A percentile compares a stretch with the other conserved stretches of the same genome.
These are phyloP conservation scores for Albugo candida DNA, from an alignment of 352 stramenopile genomes.

Conservation along the genomic window DNA sequence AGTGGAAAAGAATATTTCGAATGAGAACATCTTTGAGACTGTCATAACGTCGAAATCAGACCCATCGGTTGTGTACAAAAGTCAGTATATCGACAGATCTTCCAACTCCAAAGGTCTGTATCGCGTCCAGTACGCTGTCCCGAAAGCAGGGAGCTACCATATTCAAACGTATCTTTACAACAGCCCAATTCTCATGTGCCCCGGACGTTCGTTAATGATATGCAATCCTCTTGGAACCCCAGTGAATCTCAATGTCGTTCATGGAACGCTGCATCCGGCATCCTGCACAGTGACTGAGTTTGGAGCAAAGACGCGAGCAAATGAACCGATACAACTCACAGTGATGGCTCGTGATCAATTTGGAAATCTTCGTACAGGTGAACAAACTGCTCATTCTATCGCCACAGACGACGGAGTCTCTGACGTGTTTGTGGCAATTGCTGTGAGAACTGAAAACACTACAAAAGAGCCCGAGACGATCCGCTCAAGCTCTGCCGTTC, in stretches of 20 bases:
- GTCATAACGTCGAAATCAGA: slow-evolving; percentile 54
- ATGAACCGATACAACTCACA: slow-evolving; percentile 71
- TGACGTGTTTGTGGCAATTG: slow-evolving; percentile 82
- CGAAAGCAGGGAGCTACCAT: slow-evolving; percentile 72
- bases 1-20: slow-evolving; percentile 12
- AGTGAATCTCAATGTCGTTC: slow-evolving; percentile 71
- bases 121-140: slow-evolving; percentile 86
- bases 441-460: slow-evolving; percentile 21
- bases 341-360: slow-evolving; percentile 85
- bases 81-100: slow-evolving; percentile 1
- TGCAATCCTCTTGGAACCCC: slow-evolving; percentile 29
- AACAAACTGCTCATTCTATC: slow-evolving; percentile 42
- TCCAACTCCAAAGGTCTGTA: slow-evolving; percentile 55
- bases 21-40: slow-evolving; percentile 38
- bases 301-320: slow-evolving; percentile 47
- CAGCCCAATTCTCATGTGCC: slow-evolving; percentile 83
- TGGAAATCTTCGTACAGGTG: slow-evolving; percentile 77
- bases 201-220: slow-evolving; percentile 12
- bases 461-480: slow-evolving; percentile 23
- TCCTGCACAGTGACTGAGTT: slow-evolving; percentile 76
- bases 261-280: slow-evolving; percentile 69
- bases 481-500: slow-evolving; percentile 77
- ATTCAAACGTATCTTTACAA: slow-evolving; percentile 59
- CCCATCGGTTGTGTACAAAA: slow-evolving; percentile 59
- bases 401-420: slow-evolving; percentile 64